Conservation (phyloP, 2,329 filamentous ascomycete species). For the Paecilomyces dactylethromorphus region DNA sequence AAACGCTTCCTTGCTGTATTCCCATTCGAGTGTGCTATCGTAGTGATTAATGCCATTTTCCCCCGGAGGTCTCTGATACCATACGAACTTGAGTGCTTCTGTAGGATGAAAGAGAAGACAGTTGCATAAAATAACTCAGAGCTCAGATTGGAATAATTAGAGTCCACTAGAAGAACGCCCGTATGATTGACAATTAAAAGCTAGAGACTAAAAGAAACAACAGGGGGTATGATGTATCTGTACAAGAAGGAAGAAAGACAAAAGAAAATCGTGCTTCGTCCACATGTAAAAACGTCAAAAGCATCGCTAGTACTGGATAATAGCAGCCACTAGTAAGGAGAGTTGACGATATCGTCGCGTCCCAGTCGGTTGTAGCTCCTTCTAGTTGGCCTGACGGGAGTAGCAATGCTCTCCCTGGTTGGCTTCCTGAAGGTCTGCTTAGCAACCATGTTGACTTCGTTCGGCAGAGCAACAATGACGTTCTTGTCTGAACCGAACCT, state of each 20-base stretch:
- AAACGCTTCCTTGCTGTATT: neutral
- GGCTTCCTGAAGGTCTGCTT: slow-evolving; percentile 79
- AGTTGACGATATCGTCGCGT: slow-evolving; percentile 77
- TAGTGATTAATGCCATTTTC: neutral
- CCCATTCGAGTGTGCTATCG: no score
- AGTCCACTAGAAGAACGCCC: neutral
- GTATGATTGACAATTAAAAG: neutral
- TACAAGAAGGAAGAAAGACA: slow-evolving; percentile 9
- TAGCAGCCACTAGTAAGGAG: slow-evolving; percentile 44
- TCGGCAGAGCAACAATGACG: slow-evolving; percentile 91
- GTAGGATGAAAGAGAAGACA: neutral
- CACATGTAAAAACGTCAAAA: slow-evolving; percentile 1
- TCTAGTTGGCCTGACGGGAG: slow-evolving; percentile 44
- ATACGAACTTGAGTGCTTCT: neutral
- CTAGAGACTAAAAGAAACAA: slow-evolving; percentile 2
- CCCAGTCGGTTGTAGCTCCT: slow-evolving; percentile 47
- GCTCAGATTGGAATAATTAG: neutral
- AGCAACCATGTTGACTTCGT: slow-evolving; percentile 96
- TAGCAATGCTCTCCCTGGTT: slow-evolving; percentile 85
- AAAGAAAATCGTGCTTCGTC: slow-evolving; percentile 3
- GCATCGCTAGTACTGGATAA: neutral
- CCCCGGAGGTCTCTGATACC: neutral
- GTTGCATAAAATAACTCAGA: neutral
- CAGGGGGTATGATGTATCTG: slow-evolving; percentile 16
- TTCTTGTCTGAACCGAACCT: slow-evolving; percentile 96